phyloP scores from a whole-genome alignment of 2,329 filamentous ascomycete genomes.

The Ophiocordyceps unilateralis region DNA sequence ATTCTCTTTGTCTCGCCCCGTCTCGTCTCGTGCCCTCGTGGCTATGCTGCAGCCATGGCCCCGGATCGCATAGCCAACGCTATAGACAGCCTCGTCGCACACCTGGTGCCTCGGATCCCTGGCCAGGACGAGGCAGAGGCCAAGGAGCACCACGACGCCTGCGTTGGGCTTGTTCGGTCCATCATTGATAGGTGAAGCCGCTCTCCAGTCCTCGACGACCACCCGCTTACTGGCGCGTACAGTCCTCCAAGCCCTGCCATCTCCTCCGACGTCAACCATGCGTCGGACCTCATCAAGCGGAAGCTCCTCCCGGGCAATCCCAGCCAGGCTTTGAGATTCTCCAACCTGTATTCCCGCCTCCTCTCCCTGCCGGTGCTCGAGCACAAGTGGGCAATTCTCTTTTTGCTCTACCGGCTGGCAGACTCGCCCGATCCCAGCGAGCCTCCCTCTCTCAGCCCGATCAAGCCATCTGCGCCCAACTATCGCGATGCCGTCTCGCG shows the following conservation, averaged over 20 bases:
- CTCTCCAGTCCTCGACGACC: neutral
- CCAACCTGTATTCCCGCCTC: constrained; percentile 78
- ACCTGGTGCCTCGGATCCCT: constrained; percentile 49
- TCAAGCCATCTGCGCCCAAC: constrained; percentile 20
- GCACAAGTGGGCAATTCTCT: constrained; percentile 94
- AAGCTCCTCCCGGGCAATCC: constrained; percentile 66
- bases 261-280: constrained; percentile 69
- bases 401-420: constrained; percentile 71
- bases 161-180: constrained; percentile 31
- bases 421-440: constrained; percentile 44
- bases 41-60: constrained; percentile 30
- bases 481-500: constrained; percentile 19
- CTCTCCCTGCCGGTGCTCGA: constrained; percentile 81
- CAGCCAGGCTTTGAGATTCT: constrained; percentile 67
- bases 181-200: constrained; percentile 32
- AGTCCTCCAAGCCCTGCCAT: constrained; percentile 35
- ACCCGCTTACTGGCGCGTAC: constrained; percentile 1
- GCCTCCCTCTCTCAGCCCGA: constrained; percentile 27
- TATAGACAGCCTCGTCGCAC: constrained; percentile 61
- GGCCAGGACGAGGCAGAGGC: constrained; percentile 49
- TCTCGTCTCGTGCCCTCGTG: neutral
- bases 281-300: constrained; percentile 80
- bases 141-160: constrained; percentile 51
- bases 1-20: neutral
- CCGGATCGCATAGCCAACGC: constrained; percentile 59